These are phyloP conservation scores for Aspergillus nidulans DNA, from an alignment of 495 filamentous ascomycete genomes.

Conservation along the genomic window DNA sequence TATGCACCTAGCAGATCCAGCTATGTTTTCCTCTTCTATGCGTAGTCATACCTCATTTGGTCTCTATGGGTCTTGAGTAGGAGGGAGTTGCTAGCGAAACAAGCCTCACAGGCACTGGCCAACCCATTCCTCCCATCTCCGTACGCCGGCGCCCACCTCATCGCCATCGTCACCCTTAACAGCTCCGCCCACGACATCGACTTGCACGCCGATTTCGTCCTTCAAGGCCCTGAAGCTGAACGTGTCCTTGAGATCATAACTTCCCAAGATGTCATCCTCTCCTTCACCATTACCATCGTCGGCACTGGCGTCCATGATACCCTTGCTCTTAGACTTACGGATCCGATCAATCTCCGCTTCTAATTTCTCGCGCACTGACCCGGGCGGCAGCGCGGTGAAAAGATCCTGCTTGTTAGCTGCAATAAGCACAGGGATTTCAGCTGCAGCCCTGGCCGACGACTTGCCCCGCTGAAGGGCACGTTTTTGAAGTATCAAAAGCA, in stretches of 20 bases:
- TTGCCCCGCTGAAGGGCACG: slow-evolving; percentile 51
- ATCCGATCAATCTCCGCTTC: slow-evolving; percentile 81
- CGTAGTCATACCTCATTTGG: not conserved
- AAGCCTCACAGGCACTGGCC: slow-evolving; percentile 49
- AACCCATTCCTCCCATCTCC: slow-evolving; percentile 89
- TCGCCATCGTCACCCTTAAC: slow-evolving; percentile 60
- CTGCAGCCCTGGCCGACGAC: slow-evolving; percentile 51
- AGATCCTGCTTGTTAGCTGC: slow-evolving; percentile 94
- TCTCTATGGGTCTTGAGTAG: not conserved
- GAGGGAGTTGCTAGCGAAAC: not conserved
- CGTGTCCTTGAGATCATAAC: slow-evolving; percentile 60
- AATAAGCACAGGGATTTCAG: slow-evolving; percentile 68
- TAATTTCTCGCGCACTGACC: slow-evolving; percentile 67
- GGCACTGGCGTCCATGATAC: slow-evolving; percentile 62
- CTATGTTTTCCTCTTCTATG: not conserved
- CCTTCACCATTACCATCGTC: slow-evolving; percentile 63
- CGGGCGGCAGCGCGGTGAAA: slow-evolving; percentile 84
- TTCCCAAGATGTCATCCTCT: slow-evolving; percentile 78
- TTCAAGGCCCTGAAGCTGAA: slow-evolving; percentile 81
- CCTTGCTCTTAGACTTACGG: slow-evolving; percentile 70
- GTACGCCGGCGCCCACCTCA: slow-evolving; percentile 54
- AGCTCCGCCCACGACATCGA: slow-evolving; percentile 76
- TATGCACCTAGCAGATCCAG: not conserved
- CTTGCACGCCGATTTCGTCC: slow-evolving; percentile 67
- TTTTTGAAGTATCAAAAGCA: slow-evolving; percentile 76